Percentiles rank a stretch among this genome's conserved stretches.
Evolutionary conservation across 73 alveolate genomes (phyloP).

Genomic region (Urostyla sp.): DNA sequence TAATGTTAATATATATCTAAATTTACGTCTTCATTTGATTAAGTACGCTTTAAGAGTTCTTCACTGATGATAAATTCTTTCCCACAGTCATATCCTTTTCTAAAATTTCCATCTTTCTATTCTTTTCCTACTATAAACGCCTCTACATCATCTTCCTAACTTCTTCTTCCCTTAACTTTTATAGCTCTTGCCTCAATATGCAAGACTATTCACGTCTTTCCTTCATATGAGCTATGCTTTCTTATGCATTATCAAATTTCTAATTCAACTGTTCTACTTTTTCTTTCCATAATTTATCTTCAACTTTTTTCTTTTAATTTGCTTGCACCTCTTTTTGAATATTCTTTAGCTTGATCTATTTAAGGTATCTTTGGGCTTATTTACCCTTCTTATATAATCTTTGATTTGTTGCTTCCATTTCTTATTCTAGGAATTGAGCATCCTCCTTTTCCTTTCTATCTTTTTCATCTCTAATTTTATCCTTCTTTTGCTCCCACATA

Average conservation of each 20-base stretch:
- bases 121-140: background rate
- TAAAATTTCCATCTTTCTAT: slow-evolving; percentile 25
- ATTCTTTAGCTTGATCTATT: background rate
- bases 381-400: background rate
- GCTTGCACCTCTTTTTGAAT: background rate
- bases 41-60: slow-evolving; percentile 11
- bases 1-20: too few species aligned
- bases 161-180: slow-evolving; percentile 30
- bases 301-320: slow-evolving; percentile 9
- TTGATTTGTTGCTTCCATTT: background rate
- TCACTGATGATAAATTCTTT: background rate
- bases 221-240: background rate
- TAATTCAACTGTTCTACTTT: slow-evolving; percentile 9
- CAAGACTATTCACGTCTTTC: background rate
- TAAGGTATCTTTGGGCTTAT: slow-evolving; percentile 5
- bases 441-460: slow-evolving; percentile 27
- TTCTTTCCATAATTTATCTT: slow-evolving; percentile 29
- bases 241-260: background rate
- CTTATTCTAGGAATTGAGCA: background rate
- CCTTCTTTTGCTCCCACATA: slow-evolving; percentile 23
- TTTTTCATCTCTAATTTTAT: slow-evolving; percentile 10
- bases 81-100: slow-evolving; percentile 14
- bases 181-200: background rate
- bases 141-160: slow-evolving; percentile 15
- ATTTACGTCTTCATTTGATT: slow-evolving; percentile 33